Evolutionary conservation across 2,329 filamentous ascomycete species (phyloP).

Genomic region (Mycocentrospora acerina): DNA sequence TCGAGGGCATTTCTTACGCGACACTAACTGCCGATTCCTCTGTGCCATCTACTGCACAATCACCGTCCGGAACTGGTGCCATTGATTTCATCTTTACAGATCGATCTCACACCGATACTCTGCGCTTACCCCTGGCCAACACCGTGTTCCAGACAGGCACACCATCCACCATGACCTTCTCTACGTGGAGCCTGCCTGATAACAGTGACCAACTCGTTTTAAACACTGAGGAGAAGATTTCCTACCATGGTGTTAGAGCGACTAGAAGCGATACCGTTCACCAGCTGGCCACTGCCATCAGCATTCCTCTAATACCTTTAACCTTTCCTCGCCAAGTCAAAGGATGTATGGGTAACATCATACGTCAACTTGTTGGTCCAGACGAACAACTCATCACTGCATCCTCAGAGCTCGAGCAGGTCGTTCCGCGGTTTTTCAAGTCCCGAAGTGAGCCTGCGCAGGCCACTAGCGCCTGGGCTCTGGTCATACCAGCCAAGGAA

Average conservation of each 20-base stretch:
- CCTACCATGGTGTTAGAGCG: conserved; percentile 19
- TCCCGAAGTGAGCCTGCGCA: conserved; percentile 43
- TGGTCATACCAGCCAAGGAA: conserved; percentile 56
- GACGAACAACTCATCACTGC: conserved; percentile 57
- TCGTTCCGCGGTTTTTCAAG: conserved; percentile 62
- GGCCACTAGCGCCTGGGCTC: conserved; percentile 70
- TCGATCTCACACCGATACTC: conserved; percentile 9
- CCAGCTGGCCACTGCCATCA: conserved; percentile 16
- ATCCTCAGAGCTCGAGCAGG: conserved; percentile 69
- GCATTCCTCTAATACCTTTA: conserved; percentile 62
- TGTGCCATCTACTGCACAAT: conserved; percentile 6
- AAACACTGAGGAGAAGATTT: conserved; percentile 12
- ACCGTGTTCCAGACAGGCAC: conserved; percentile 74
- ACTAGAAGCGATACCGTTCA: not conserved
- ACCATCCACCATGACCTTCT: conserved; percentile 28
- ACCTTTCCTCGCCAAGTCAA: conserved; percentile 64
- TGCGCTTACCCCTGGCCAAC: conserved; percentile 70
- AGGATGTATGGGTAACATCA: conserved; percentile 75
- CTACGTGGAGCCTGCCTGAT: conserved; percentile 21
- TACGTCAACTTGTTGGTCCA: conserved; percentile 61
- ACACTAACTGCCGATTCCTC: conserved; percentile 15
- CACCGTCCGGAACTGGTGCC: conserved; percentile 17
- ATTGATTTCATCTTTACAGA: conserved; percentile 26
- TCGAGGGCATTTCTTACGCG: conserved; percentile 39
- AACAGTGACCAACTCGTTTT: conserved; percentile 4